These are phyloP conservation scores for Dalbergia cultrata DNA, from an alignment of 306 rosid species.

Conservation along the genomic window DNA sequence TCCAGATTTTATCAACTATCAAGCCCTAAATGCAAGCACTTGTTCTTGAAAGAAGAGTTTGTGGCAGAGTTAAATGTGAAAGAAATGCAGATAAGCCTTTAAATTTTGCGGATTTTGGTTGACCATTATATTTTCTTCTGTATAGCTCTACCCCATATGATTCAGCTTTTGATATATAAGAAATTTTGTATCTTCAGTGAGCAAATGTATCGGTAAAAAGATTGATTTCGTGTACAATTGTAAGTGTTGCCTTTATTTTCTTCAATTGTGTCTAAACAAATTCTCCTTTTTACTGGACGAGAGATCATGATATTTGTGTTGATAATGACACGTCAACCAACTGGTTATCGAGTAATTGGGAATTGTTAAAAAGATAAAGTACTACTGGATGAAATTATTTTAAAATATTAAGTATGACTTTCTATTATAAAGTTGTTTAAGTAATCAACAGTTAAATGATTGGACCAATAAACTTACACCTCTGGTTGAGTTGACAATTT, in stretches of 20 bases:
- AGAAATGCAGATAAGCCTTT: conserved; percentile 28
- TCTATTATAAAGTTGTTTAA: neutral
- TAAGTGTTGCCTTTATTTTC: neutral
- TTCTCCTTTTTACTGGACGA: conserved; percentile 14
- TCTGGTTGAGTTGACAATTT: neutral
- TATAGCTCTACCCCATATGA: conserved; percentile 18
- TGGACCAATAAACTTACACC: neutral
- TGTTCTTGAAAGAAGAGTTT: conserved; percentile 29
- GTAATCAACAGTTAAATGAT: conserved; percentile 5
- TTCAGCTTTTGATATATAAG: conserved; percentile 18
- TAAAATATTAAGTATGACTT: neutral
- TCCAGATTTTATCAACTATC: conserved; percentile 71
- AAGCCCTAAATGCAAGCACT: conserved; percentile 48
- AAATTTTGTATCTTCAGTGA: conserved; percentile 6
- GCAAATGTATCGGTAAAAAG: conserved; percentile 1
- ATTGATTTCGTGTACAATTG: conserved; percentile 6
- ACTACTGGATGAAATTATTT: neutral
- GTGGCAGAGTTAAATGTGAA: conserved; percentile 14
- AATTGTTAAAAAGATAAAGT: neutral
- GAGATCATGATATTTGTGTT: conserved; percentile 2
- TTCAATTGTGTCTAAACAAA: neutral
- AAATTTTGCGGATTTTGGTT: conserved; percentile 36
- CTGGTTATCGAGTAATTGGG: conserved; percentile 5
- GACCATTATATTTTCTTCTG: conserved; percentile 14
- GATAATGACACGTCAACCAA: conserved; percentile 11